Percentiles rank a stretch among this genome's conserved stretches.
Evolutionary conservation across 2,329 filamentous ascomycete species (phyloP).

Genomic region (Apiospora hydei): DNA sequence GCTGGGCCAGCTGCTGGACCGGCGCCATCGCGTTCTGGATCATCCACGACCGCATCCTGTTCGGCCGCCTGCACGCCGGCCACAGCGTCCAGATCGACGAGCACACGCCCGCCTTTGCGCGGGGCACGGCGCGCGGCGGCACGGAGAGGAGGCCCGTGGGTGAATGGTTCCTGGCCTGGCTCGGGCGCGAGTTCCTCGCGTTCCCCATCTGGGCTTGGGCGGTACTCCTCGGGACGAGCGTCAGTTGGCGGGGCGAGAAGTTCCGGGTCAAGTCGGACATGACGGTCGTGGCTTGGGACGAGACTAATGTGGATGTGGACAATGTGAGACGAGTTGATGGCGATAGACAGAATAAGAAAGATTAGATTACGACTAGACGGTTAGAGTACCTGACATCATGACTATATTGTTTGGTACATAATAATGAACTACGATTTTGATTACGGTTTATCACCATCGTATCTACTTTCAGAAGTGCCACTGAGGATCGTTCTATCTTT

Average conservation of each 20-base stretch:
- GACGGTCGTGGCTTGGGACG: constrained; percentile 66
- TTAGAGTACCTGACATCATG: background rate
- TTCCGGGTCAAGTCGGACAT: constrained; percentile 88
- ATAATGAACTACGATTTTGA: background rate
- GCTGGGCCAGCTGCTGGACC: constrained; percentile 72
- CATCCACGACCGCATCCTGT: constrained; percentile 75
- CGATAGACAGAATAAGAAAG: background rate
- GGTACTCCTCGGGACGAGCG: constrained; percentile 84
- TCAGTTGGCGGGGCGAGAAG: constrained; percentile 83
- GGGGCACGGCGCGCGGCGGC: constrained; percentile 48
- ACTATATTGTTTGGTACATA: background rate
- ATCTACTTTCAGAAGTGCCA: background rate
- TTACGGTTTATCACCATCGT: no score
- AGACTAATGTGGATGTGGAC: background rate
- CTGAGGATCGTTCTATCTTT: no score
- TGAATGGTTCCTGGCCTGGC: constrained; percentile 83
- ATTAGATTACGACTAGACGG: background rate
- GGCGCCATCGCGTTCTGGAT: constrained; percentile 75
- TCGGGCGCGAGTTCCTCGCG: constrained; percentile 82
- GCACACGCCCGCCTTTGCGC: constrained; percentile 78
- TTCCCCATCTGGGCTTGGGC: constrained; percentile 92
- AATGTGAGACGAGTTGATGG: background rate
- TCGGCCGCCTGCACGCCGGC: constrained; percentile 76
- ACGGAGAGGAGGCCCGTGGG: constrained; percentile 62
- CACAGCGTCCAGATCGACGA: constrained; percentile 74